Conservation (phyloP, 192 early-diverging fungal species). For the Spizellomyces sp. region DNA sequence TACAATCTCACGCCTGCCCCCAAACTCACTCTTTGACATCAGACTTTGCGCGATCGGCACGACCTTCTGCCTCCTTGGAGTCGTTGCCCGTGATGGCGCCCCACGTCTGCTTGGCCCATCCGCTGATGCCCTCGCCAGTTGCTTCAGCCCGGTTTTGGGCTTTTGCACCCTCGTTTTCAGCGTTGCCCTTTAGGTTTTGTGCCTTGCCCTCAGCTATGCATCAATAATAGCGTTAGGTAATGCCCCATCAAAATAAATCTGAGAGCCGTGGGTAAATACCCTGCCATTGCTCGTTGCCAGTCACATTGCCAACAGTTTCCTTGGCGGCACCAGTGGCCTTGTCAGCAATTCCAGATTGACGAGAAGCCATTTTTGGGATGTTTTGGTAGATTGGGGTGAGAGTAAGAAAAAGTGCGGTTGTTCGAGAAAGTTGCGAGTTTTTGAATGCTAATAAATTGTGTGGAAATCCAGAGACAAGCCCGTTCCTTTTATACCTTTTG, state of each 20-base stretch:
- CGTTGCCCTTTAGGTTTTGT: slow-evolving; percentile 14
- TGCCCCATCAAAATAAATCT: not conserved
- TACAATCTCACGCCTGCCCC: not conserved
- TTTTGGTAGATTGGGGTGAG: not conserved
- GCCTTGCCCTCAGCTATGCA: slow-evolving; percentile 28
- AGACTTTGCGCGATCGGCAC: slow-evolving; percentile 26
- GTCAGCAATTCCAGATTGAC: slow-evolving; percentile 14
- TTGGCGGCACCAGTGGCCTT: slow-evolving; percentile 21
- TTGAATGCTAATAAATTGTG: no score
- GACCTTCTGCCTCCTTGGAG: slow-evolving; percentile 22
- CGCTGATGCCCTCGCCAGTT: slow-evolving; percentile 19
- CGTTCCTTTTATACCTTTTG: no score
- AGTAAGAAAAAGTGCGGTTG: not conserved
- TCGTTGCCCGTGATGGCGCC: slow-evolving; percentile 34
- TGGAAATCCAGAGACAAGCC: no score
- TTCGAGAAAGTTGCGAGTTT: no score
- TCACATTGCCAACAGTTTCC: slow-evolving; percentile 24
- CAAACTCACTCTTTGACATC: slow-evolving; percentile 26
- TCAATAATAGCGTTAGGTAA: not conserved
- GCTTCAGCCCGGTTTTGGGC: slow-evolving; percentile 22
- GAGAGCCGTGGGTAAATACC: no score
- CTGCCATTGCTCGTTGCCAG: slow-evolving; percentile 6
- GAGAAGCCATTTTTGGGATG: slow-evolving; percentile 16
- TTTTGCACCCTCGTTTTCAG: slow-evolving; percentile 24
- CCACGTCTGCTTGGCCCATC: slow-evolving; percentile 24